phyloP scores from a whole-genome alignment of 352 stramenopile genomes.

The Pilasporangium apinafurcum region DNA sequence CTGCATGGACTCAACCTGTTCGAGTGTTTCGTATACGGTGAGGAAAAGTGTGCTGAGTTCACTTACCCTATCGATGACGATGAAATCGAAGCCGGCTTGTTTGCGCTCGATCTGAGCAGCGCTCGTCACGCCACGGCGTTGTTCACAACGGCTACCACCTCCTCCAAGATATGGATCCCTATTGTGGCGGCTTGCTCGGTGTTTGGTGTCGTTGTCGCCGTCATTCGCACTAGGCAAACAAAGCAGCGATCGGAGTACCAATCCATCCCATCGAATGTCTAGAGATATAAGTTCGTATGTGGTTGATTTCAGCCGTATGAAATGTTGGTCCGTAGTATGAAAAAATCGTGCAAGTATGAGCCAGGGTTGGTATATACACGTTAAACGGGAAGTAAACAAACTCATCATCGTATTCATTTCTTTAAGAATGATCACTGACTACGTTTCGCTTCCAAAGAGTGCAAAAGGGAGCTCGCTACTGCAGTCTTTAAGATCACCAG shows the following conservation, averaged over 20 bases:
- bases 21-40: slow-evolving; percentile 75
- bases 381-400: too few relatives aligned
- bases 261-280: slow-evolving; percentile 28
- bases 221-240: slow-evolving; percentile 34
- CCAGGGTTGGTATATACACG: too few relatives aligned
- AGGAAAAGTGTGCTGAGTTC: slow-evolving; percentile 44
- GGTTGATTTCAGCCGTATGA: too few relatives aligned
- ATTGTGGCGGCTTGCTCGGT: slow-evolving; percentile 19
- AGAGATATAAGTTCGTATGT: too few relatives aligned
- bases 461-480: too few relatives aligned
- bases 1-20: slow-evolving; percentile 76
- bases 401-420: too few relatives aligned
- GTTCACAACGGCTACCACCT: slow-evolving; percentile 3
- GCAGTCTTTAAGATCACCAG: too few relatives aligned
- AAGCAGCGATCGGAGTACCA: slow-evolving; percentile 35
- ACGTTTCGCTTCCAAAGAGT: too few relatives aligned
- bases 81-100: slow-evolving; percentile 48
- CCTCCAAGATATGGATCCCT: slow-evolving; percentile 9
- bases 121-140: background rate
- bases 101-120: slow-evolving; percentile 5
- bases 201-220: slow-evolving; percentile 18
- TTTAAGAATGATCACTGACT: too few relatives aligned
- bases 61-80: slow-evolving; percentile 62
- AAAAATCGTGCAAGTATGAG: too few relatives aligned
- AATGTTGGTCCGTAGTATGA: too few relatives aligned